phyloP scores from a whole-genome alignment of 106 monocot genomes.

The Vanilla planifolia region DNA sequence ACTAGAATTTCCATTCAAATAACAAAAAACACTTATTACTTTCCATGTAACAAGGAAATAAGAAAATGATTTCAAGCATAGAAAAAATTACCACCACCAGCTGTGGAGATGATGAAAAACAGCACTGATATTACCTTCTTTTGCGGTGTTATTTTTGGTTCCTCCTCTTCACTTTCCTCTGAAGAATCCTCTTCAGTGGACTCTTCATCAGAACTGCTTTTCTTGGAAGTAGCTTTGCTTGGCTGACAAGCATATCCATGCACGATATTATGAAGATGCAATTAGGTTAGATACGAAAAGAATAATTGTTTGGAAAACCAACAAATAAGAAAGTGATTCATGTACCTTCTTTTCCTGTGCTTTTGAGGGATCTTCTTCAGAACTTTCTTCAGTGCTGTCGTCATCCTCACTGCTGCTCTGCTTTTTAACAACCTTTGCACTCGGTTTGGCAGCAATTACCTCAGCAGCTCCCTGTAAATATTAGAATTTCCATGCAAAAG shows the following conservation, averaged over 20 bases:
- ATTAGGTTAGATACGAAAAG: no score
- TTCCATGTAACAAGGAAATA: no score
- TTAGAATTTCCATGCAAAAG: neutral
- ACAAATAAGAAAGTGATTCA: neutral
- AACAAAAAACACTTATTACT: no score
- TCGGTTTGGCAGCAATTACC: constrained; percentile 21
- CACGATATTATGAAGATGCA: neutral
- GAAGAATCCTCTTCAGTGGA: constrained; percentile 19
- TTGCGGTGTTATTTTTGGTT: constrained; percentile 35
- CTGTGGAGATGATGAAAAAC: neutral
- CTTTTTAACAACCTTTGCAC: constrained; percentile 17
- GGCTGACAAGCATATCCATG: constrained; percentile 1
- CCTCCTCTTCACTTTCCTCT: constrained; percentile 53
- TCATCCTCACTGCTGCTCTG: constrained; percentile 41
- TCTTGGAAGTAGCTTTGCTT: constrained; percentile 16
- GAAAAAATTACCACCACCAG: no score
- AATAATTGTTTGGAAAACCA: no score
- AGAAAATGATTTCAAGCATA: no score
- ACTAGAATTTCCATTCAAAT: no score
- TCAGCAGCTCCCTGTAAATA: constrained; percentile 12
- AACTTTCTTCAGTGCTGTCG: constrained; percentile 65
- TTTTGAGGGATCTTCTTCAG: constrained; percentile 51
- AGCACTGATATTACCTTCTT: constrained; percentile 17
- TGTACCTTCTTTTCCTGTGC: constrained; percentile 17
- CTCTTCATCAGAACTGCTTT: constrained; percentile 28